Percentiles rank a stretch among this genome's conserved stretches.
These are phyloP conservation scores for Scutellaria minor DNA, from an alignment of 257 asterid species.

Conservation along the genomic window DNA sequence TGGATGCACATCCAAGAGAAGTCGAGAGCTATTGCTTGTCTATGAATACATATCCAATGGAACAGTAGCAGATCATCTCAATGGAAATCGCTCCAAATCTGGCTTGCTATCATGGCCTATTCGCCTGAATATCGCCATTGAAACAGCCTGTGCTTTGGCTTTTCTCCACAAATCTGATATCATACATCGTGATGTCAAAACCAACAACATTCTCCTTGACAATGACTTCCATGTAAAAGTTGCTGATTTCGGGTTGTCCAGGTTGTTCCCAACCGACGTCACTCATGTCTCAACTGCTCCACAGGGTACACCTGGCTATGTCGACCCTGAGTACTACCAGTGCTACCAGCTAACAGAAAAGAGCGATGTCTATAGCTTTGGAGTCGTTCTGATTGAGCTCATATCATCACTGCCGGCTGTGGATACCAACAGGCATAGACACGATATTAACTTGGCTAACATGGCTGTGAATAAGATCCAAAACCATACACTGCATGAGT, in stretches of 20 bases:
- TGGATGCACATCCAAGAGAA: constrained; percentile 88
- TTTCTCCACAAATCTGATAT: constrained; percentile 72
- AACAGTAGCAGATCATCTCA: constrained; percentile 90
- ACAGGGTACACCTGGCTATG: constrained; percentile 96
- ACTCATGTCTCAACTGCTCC: constrained; percentile 97
- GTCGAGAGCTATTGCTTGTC: constrained; percentile 75
- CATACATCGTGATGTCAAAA: constrained; percentile 91
- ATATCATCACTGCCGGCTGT: constrained; percentile 85
- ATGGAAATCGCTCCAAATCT: constrained; percentile 70
- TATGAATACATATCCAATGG: constrained; percentile 85
- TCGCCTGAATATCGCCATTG: constrained; percentile 81
- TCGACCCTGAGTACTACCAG: constrained; percentile 91
- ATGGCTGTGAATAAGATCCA: constrained; percentile 91
- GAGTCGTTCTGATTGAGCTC: constrained; percentile 84
- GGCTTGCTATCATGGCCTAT: constrained; percentile 86
- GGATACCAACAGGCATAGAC: constrained; percentile 74
- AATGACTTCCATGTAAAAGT: constrained; percentile 88
- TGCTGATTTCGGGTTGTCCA: constrained; percentile 86
- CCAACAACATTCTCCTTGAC: constrained; percentile 86
- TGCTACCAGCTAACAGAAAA: constrained; percentile 90
- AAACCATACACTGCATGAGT: constrained; percentile 54
- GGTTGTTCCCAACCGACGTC: constrained; percentile 73
- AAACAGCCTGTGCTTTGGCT: constrained; percentile 76
- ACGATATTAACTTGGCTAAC: constrained; percentile 73
- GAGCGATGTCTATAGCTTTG: constrained; percentile 89